These are phyloP conservation scores for Xylaria scruposa DNA, from an alignment of 495 filamentous ascomycete genomes.

Conservation along the genomic window DNA sequence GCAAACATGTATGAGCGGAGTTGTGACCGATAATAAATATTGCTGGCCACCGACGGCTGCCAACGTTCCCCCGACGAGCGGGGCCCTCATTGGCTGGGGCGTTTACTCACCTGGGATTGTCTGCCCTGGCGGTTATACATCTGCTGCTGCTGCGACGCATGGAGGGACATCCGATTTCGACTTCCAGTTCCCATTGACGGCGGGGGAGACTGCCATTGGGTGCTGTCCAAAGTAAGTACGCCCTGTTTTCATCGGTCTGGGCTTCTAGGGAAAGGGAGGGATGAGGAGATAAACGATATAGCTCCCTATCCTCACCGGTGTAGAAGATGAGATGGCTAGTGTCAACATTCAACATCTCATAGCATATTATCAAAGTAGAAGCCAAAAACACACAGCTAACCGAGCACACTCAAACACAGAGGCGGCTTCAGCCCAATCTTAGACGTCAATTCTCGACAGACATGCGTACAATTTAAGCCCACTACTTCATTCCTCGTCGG, in stretches of 20 bases:
- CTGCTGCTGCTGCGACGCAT: conserved; percentile 34
- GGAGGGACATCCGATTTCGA: conserved; percentile 31
- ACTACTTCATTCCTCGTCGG: conserved; percentile 27
- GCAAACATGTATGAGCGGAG: conserved; percentile 32
- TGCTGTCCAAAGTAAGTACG: conserved; percentile 39
- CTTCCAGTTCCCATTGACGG: conserved; percentile 34
- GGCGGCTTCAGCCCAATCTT: conserved; percentile 11
- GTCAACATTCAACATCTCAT: neutral
- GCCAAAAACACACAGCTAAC: conserved; percentile 13
- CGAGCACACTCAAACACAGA: neutral
- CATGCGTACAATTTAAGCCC: conserved; percentile 32
- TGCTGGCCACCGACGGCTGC: conserved; percentile 42
- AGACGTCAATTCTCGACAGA: conserved; percentile 32
- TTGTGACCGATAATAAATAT: conserved; percentile 29
- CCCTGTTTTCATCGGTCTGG: neutral
- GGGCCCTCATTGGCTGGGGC: conserved; percentile 36
- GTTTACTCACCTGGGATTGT: conserved; percentile 44
- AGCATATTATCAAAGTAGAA: neutral
- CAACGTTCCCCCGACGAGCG: neutral
- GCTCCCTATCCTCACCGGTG: neutral
- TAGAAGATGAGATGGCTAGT: neutral
- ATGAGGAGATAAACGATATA: neutral
- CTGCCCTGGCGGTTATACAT: conserved; percentile 40
- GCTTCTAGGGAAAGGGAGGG: neutral
- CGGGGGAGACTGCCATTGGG: conserved; percentile 41